phyloP scores from a whole-genome alignment of 129 eudicot genomes.

The Erigeron canadensis region DNA sequence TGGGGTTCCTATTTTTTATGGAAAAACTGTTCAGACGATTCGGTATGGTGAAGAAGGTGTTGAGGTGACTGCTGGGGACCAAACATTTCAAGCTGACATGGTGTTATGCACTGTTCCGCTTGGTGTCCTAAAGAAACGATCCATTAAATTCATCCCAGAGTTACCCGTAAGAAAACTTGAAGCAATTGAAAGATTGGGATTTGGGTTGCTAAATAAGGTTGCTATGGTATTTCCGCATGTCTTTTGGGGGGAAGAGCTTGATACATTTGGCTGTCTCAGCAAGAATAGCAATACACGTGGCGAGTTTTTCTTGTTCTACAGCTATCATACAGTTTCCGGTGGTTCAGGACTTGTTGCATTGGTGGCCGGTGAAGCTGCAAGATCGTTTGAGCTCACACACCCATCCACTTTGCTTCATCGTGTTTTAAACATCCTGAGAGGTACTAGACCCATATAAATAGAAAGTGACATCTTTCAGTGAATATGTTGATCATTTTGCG shows the following conservation, averaged over 20 bases:
- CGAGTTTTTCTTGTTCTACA: slow-evolving; percentile 76
- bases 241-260: slow-evolving; percentile 97
- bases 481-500: slow-evolving; percentile 2
- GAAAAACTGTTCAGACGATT: slow-evolving; percentile 58
- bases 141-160: slow-evolving; percentile 64
- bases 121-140: slow-evolving; percentile 69
- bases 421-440: slow-evolving; percentile 73
- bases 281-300: slow-evolving; percentile 58
- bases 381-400: slow-evolving; percentile 54
- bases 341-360: slow-evolving; percentile 83
- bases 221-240: slow-evolving; percentile 68
- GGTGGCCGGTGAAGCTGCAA: slow-evolving; percentile 95
- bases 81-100: slow-evolving; percentile 68
- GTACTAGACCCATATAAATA: slow-evolving; percentile 38
- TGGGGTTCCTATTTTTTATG: slow-evolving; percentile 75
- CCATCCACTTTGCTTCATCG: slow-evolving; percentile 72
- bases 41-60: slow-evolving; percentile 61
- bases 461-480: neutral
- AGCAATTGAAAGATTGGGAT: slow-evolving; percentile 78
- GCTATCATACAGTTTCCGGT: slow-evolving; percentile 96
- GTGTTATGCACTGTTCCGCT: slow-evolving; percentile 92
- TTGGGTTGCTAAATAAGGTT: slow-evolving; percentile 71
- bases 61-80: slow-evolving; percentile 70
- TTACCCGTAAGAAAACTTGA: slow-evolving; percentile 70
- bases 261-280: slow-evolving; percentile 81